Base-by-base conservation (phyloP, 2,329 filamentous ascomycete species). In the Colletotrichum sp. region DNA sequence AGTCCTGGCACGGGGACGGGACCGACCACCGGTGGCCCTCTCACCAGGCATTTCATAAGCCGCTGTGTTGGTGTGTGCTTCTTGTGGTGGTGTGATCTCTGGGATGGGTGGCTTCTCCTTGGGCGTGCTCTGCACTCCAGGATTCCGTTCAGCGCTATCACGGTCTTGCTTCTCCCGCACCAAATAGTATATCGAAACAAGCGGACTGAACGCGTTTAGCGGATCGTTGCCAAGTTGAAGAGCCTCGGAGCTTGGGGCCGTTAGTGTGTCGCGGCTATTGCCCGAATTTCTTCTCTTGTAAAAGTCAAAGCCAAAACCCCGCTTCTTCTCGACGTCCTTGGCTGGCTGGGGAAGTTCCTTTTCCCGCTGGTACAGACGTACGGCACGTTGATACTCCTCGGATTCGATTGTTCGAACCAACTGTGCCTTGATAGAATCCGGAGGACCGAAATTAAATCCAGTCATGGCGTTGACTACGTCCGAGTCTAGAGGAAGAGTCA, bases 161-260 rank as follows among this genome's bases (percentile, higher is more conserved):
- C 95, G 92, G 66, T 98, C 95, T 78, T 95, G 92, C 86, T 99
- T 99, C 87, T 99, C 97, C 79, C 92, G 93, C n/a, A 98, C 97
- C 5, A 99, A 90, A 81, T 98, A 98, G 85, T 99, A 99, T 16
- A 99, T 93, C 2, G 97, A 99, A 9, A 99, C 89, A 16, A 99
- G 88, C 9, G 97, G 97, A 80, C 95, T 96, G 83, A 95, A 99
- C 6, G 97, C 97, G 83, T 99, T 99, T 74, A 98, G 87, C 1
- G 97, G 96, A 81, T 99, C 97, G 72, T 91, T 92, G 13, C 96
- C 96, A 39, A 96, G 87, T 78, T 95, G 93, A 21, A 99, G 89
- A 6, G 94, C 95, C 83, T 99, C 97, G 2, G 93, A 92, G 68
- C 96, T 99, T n/a, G 95, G 93, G 2, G 93, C 93, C 7, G 90